Conservation (phyloP, 495 filamentous ascomycete species). For the Beverwykella pulmonaria region DNA sequence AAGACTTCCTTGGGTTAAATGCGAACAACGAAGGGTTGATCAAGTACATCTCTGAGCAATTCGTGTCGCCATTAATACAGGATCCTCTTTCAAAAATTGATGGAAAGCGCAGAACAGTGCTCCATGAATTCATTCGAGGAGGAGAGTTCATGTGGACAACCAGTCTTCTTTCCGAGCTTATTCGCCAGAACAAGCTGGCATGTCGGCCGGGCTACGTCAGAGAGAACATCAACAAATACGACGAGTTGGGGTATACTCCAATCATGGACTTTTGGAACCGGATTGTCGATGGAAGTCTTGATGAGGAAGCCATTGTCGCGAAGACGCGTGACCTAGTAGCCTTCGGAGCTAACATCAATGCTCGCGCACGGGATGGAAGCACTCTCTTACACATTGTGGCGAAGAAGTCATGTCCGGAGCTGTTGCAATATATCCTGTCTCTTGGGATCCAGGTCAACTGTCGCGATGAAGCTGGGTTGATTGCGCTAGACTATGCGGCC, state of each 20-base stretch:
- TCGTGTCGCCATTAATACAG: background rate
- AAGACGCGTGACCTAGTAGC: background rate
- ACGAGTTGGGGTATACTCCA: background rate
- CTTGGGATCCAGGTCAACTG: background rate
- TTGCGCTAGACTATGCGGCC: constrained; percentile 2
- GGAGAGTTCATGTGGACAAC: background rate
- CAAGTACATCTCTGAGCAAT: background rate
- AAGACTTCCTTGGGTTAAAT: background rate
- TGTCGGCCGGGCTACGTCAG: no score
- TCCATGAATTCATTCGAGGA: background rate
- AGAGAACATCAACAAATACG: constrained; percentile 6
- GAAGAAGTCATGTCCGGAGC: background rate
- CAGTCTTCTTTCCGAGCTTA: background rate
- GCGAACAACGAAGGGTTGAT: background rate
- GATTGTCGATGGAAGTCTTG: background rate
- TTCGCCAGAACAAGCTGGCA: no score
- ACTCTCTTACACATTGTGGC: constrained; percentile 1
- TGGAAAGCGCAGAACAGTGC: background rate
- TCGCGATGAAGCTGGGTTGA: constrained; percentile 9
- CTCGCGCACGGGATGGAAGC: constrained; percentile 4
- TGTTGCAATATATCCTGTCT: background rate
- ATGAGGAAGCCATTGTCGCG: background rate
- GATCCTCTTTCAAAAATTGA: background rate
- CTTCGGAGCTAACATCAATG: constrained; percentile 6
- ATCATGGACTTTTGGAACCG: background rate